Evolutionary conservation across 805 yeast genomes (phyloP).

Genomic region (Wickerhamiella spandovensis): DNA sequence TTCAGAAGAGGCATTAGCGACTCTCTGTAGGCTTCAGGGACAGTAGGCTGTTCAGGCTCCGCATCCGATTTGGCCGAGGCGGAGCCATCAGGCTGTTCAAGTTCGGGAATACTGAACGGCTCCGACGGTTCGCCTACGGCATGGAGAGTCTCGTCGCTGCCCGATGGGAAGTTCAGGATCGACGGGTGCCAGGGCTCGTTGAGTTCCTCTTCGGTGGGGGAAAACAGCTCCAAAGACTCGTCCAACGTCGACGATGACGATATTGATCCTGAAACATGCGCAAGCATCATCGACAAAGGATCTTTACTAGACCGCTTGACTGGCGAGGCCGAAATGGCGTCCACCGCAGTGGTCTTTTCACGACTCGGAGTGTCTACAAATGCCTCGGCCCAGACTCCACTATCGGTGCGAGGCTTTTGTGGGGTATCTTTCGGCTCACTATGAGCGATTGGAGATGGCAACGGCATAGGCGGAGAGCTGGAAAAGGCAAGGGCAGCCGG

Average conservation of each 20-base stretch:
- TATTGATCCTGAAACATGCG: neutral
- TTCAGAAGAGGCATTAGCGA: neutral
- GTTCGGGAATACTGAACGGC: neutral
- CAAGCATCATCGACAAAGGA: neutral
- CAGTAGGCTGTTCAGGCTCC: neutral
- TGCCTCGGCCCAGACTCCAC: neutral
- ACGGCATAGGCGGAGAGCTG: no score
- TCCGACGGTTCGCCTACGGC: no score
- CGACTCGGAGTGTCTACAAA: neutral
- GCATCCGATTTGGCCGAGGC: no score
- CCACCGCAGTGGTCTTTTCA: neutral
- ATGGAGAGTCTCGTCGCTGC: neutral
- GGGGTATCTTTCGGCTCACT: neutral
- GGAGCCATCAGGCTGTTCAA: neutral
- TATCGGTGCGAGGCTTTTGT: neutral
- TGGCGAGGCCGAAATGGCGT: neutral
- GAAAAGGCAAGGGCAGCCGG: no score
- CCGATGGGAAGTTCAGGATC: neutral
- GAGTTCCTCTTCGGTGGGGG: neutral
- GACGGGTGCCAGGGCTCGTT: neutral
- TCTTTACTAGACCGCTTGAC: neutral
- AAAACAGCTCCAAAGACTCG: constrained; percentile 3
- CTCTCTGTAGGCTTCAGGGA: neutral
- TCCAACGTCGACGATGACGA: constrained; percentile 1
- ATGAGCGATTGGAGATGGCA: no score